Evolutionary conservation across 2,329 filamentous ascomycete genomes (phyloP).

Genomic region (Gliomastix tumulicola): DNA sequence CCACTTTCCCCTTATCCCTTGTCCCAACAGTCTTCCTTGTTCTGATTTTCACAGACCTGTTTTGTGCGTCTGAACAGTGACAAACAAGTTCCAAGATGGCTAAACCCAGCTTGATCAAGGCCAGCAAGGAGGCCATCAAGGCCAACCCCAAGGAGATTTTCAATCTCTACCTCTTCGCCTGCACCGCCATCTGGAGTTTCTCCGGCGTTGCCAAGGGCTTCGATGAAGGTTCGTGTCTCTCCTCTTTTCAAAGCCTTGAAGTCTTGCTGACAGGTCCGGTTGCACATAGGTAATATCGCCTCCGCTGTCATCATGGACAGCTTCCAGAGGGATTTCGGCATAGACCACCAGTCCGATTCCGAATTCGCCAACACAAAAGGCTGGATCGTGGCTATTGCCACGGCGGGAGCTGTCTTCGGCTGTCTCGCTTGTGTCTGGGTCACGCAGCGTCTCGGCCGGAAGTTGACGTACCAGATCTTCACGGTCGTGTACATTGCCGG

Average conservation of each 20-base stretch:
- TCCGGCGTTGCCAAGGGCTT: constrained; percentile 20
- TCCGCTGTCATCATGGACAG: constrained; percentile 17
- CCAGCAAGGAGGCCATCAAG: constrained; percentile 15
- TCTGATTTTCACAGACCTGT: no score
- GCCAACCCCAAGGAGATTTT: constrained; percentile 17
- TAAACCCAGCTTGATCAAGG: constrained; percentile 14
- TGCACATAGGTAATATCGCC: constrained; percentile 19
- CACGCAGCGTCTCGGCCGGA: constrained; percentile 14
- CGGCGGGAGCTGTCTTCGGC: constrained; percentile 18
- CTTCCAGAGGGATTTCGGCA: constrained; percentile 15
- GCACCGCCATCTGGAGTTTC: constrained; percentile 17
- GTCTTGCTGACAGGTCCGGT: background rate
- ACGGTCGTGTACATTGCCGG: constrained; percentile 28
- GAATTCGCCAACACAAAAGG: constrained; percentile 19
- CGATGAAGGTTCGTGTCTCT: constrained; percentile 14
- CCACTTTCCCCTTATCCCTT: no score
- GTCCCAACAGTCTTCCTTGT: no score
- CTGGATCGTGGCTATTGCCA: constrained; percentile 21
- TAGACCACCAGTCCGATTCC: constrained; percentile 12
- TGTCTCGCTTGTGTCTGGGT: constrained; percentile 16
- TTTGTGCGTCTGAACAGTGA: no score
- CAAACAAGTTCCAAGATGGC: constrained; percentile 5
- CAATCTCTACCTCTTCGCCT: constrained; percentile 16
- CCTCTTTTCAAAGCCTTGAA: background rate
- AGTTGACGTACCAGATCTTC: constrained; percentile 13